A percentile compares a stretch with the other conserved stretches of the same genome.
These are phyloP conservation scores for Beauveria caledonica DNA, from an alignment of 2,329 filamentous ascomycete genomes.

Conservation along the genomic window DNA sequence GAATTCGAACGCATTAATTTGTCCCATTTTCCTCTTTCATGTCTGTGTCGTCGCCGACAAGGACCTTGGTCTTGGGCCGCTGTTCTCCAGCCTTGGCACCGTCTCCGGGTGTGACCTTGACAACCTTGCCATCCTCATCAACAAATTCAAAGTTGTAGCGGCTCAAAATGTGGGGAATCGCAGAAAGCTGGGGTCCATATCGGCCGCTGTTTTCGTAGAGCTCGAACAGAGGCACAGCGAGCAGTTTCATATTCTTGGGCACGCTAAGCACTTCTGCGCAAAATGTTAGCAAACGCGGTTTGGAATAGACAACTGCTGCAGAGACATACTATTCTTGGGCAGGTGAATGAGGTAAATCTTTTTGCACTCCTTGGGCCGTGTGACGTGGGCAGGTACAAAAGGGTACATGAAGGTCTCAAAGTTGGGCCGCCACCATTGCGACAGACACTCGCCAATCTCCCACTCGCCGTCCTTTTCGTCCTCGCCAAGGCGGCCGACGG, in stretches of 20 bases:
- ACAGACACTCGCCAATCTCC: slow-evolving; percentile 89
- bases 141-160: slow-evolving; percentile 97
- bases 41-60: slow-evolving; percentile 54
- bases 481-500: slow-evolving; percentile 78
- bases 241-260: slow-evolving; percentile 98
- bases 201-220: slow-evolving; percentile 94
- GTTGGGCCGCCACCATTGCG: slow-evolving; percentile 98
- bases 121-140: slow-evolving; percentile 82
- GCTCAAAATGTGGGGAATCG: slow-evolving; percentile 89
- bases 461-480: slow-evolving; percentile 80
- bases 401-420: slow-evolving; percentile 99
- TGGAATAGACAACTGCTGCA: neutral
- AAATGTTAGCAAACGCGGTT: slow-evolving; percentile 4
- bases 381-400: slow-evolving; percentile 92
- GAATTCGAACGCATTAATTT: slow-evolving; percentile 20
- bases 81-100: slow-evolving; percentile 45
- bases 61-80: slow-evolving; percentile 55
- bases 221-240: slow-evolving; percentile 94
- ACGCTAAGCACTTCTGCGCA: slow-evolving; percentile 80
- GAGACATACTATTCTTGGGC: slow-evolving; percentile 69
- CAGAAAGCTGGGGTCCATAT: slow-evolving; percentile 92
- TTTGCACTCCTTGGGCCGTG: slow-evolving; percentile 96
- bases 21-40: slow-evolving; percentile 46
- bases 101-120: slow-evolving; percentile 72
- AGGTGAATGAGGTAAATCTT: slow-evolving; percentile 97